A percentile compares a stretch with the other conserved stretches of the same genome.
Evolutionary conservation across 2,329 filamentous ascomycete species (phyloP).

Genomic region (Rhexocercosporidium sp.): DNA sequence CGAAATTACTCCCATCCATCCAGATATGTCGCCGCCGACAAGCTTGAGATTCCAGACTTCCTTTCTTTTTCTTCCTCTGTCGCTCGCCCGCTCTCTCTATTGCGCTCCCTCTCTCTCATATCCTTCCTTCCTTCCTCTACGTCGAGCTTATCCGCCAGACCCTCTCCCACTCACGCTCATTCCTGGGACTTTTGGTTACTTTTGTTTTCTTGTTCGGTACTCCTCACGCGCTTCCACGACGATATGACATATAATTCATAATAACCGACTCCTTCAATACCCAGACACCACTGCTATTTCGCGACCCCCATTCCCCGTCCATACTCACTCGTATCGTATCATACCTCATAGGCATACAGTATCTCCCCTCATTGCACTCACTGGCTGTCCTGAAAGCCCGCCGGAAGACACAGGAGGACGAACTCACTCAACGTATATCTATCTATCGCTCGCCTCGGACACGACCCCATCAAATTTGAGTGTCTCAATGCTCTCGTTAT

Average conservation of each 20-base stretch:
- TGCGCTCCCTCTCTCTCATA: not conserved
- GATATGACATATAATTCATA: constrained; percentile 16
- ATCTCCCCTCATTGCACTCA: not conserved
- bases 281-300: constrained; percentile 54
- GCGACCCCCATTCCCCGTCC: not conserved
- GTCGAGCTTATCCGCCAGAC: not conserved
- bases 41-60: not conserved
- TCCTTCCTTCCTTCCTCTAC: not conserved
- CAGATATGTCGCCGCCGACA: constrained; percentile 5
- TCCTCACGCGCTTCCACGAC: constrained; percentile 10
- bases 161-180: constrained; percentile 1
- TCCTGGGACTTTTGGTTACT: constrained; percentile 6
- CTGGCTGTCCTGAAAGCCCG: not conserved
- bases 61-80: not conserved
- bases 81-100: not conserved
- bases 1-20: constrained; percentile 4
- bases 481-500: constrained; percentile 13
- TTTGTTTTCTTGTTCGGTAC: not conserved
- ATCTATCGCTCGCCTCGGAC: not conserved
- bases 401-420: constrained; percentile 1
- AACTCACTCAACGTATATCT: not conserved
- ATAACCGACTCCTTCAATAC: constrained; percentile 51
- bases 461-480: constrained; percentile 5
- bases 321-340: not conserved
- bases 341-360: not conserved